Percentiles rank a stretch among this genome's conserved stretches.
Conservation (phyloP, 2,329 filamentous ascomycete genomes). For the Tolypocladium ophioglossoides region DNA sequence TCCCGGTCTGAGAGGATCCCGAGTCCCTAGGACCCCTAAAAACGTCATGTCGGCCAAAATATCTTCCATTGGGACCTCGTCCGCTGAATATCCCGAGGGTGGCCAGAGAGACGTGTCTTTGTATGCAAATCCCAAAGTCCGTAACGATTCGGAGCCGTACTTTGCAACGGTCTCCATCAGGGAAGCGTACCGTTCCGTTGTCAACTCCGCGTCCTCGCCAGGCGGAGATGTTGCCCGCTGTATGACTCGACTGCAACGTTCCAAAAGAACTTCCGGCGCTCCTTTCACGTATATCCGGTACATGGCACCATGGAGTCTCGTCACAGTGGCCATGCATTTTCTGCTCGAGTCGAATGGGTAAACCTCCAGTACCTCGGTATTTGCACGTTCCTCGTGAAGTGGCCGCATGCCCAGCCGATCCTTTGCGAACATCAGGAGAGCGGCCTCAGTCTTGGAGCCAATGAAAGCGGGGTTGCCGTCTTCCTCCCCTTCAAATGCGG, state of each 20-base stretch:
- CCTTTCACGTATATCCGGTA: slow-evolving; percentile 44
- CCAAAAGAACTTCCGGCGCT: slow-evolving; percentile 42
- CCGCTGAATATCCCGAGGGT: slow-evolving; percentile 32
- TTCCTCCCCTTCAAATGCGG: slow-evolving; percentile 39
- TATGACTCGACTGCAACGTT: slow-evolving; percentile 17
- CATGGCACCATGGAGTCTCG: slow-evolving; percentile 28
- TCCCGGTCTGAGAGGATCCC: slow-evolving; percentile 50
- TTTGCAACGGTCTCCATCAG: slow-evolving; percentile 34
- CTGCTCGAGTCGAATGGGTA: slow-evolving; percentile 41
- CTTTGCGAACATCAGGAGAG: slow-evolving; percentile 35
- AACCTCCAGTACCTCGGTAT: slow-evolving; percentile 32
- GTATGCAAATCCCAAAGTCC: slow-evolving; percentile 65
- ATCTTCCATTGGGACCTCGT: neutral
- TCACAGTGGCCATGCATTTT: slow-evolving; percentile 44
- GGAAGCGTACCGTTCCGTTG: neutral
- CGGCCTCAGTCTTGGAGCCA: slow-evolving; percentile 45
- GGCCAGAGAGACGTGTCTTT: slow-evolving; percentile 63
- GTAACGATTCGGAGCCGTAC: slow-evolving; percentile 55
- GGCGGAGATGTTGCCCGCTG: neutral
- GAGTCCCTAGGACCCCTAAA: slow-evolving; percentile 56
- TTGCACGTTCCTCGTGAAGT: slow-evolving; percentile 31
- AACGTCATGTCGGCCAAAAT: slow-evolving; percentile 55
- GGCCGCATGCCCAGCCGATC: slow-evolving; percentile 37
- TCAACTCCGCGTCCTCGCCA: slow-evolving; percentile 25
- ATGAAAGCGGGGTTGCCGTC: slow-evolving; percentile 31